Base-by-base conservation (phyloP, 2,329 filamentous ascomycete genomes). In the Diplodia mutila region DNA sequence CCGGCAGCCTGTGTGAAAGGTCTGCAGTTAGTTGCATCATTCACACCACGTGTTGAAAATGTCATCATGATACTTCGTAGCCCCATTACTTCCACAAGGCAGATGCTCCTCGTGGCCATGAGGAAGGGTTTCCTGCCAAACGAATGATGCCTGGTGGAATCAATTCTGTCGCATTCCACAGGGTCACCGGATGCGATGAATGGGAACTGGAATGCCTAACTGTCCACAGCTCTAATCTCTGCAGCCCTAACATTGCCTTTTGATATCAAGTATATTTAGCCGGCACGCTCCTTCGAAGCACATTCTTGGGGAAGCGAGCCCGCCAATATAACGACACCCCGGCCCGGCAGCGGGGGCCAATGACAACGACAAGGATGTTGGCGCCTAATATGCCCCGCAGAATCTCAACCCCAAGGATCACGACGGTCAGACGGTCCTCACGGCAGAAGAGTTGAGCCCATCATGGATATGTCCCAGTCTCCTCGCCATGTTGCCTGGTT, bases 321-420 rank as follows among this genome's bases (percentile, higher is more conserved):
- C 34, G 29, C 29, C 53, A 21, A 37, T 21, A 37, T 55, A 27
- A 7, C 21, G 29, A 55, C 32, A 46, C 37, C 23, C 37, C 42
- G 27, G 25, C 23, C 37, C 42, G 27, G 25, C n/a, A 21, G 46
- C 25, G 42, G 46, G 59, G 59, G 42, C 59, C 32, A 21, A n/a
- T 4, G 29, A 63, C 25, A 12, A 34, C 46, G 29, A 37, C 25
- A 52, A 51, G 59, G 59, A 63, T 63, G 46, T 25, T 23, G 46
- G 23, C 27, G 42, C 39, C 16, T 51, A 63, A 48, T 39, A 34
- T 61, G 16, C 59, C 59, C 59, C 59, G 59, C 59, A 29, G 57
- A 61, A 18, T 4, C 8, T 25, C 42, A 21, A 29, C 39, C 16
- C 16, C 12, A 21, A 42, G 37, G 42, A 27, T 12, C 21, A 21